Conservation (phyloP, 192 early-diverging fungal genomes). For the Coemansia sp. region DNA sequence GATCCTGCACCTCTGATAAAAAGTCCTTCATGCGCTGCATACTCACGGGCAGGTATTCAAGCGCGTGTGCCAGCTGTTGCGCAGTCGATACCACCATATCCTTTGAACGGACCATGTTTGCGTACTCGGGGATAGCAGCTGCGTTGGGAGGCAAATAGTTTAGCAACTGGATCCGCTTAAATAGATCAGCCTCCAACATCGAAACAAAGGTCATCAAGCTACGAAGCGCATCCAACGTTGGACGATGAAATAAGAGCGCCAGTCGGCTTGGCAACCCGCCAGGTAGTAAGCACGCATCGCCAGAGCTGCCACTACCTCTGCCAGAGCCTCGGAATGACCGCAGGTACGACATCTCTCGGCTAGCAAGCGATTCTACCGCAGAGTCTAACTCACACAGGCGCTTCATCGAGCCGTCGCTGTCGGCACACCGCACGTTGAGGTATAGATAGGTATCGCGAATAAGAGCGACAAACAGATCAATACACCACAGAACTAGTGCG, state of each 20-base stretch:
- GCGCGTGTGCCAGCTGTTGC: conserved; percentile 49
- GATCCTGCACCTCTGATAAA: conserved; percentile 38
- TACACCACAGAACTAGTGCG: conserved; percentile 52
- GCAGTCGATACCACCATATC: conserved; percentile 48
- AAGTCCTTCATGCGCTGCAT: conserved; percentile 47
- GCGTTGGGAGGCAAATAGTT: conserved; percentile 37
- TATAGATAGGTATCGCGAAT: conserved; percentile 50
- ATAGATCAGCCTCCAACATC: conserved; percentile 27
- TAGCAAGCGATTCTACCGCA: conserved; percentile 4
- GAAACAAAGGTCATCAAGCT: conserved; percentile 42
- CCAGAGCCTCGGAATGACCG: conserved; percentile 20
- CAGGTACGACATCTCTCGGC: conserved; percentile 17
- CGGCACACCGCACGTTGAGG: conserved; percentile 42
- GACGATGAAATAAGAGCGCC: conserved; percentile 46
- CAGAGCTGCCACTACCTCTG: background rate
- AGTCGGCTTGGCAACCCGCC: conserved; percentile 41
- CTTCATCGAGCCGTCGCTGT: conserved; percentile 34
- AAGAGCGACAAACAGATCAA: conserved; percentile 48
- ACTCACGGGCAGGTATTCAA: conserved; percentile 48
- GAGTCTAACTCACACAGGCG: conserved; percentile 35
- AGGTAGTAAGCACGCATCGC: conserved; percentile 19
- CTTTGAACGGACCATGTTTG: conserved; percentile 18
- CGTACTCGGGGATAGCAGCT: conserved; percentile 29
- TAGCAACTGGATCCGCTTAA: conserved; percentile 33
- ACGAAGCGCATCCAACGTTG: conserved; percentile 47